Percentiles rank a stretch among this genome's conserved stretches.
phyloP scores from a whole-genome alignment of 140 eudicot species.

The Anethum foeniculum region DNA sequence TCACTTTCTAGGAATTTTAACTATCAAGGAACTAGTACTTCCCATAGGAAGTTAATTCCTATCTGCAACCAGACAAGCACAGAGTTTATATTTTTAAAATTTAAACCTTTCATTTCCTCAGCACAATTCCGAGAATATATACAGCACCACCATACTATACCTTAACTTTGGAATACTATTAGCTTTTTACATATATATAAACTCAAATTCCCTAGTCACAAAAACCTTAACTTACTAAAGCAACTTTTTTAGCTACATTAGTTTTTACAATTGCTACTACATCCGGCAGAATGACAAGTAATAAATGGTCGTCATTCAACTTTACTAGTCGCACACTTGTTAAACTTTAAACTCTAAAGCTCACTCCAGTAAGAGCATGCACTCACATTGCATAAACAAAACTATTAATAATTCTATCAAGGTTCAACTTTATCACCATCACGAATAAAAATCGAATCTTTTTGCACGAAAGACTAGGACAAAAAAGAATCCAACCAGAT shows the following conservation, averaged over 20 bases:
- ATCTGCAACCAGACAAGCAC: too few species aligned
- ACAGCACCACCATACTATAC: neutral
- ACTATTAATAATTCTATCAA: neutral
- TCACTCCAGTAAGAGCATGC: neutral
- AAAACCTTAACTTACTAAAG: neutral
- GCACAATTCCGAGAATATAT: neutral
- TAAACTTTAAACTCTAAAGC: neutral
- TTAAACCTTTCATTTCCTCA: neutral
- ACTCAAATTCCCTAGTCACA: neutral
- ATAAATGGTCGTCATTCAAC: neutral
- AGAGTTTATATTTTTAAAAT: neutral
- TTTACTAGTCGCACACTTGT: neutral
- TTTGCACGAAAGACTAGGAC: neutral
- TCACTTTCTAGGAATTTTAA: too few species aligned
- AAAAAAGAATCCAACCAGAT: neutral
- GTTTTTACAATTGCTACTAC: neutral
- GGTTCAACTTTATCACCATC: neutral
- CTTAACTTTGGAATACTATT: neutral
- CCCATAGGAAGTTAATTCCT: too few species aligned
- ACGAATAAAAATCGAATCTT: neutral
- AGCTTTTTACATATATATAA: neutral
- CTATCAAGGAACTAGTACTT: too few species aligned
- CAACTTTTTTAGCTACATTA: neutral
- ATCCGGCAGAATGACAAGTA: neutral
- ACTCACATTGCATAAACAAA: neutral